Conservation (phyloP, 202 grass and related monocot genomes). For the Carex arenaria region DNA sequence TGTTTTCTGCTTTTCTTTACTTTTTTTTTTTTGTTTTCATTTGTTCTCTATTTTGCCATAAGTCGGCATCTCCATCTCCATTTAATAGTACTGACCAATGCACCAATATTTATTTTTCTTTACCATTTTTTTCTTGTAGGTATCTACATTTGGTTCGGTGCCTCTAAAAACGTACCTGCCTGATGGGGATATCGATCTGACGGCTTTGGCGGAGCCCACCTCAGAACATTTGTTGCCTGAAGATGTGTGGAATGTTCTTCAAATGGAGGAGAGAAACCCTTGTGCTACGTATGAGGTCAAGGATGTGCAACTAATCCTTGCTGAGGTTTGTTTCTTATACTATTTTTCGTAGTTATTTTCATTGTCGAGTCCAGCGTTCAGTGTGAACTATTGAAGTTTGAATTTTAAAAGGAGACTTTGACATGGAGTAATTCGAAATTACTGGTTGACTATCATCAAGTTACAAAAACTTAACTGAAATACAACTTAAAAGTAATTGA, state of each 20-base stretch:
- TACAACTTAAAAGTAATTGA: neutral
- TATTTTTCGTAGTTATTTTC: conserved; percentile 2
- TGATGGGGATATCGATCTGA: conserved; percentile 92
- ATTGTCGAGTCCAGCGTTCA: neutral
- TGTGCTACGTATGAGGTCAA: conserved; percentile 70
- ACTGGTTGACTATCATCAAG: neutral
- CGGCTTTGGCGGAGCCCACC: conserved; percentile 31
- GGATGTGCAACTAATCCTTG: conserved; percentile 75
- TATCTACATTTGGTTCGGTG: conserved; percentile 82
- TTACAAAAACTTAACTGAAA: neutral
- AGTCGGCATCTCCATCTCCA: neutral
- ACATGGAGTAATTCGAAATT: neutral
- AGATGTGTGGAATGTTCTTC: conserved; percentile 44
- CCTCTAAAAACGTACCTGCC: conserved; percentile 94
- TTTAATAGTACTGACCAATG: neutral
- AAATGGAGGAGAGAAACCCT: conserved; percentile 50
- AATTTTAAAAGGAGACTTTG: neutral
- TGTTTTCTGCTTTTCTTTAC: neutral
- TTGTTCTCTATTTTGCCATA: neutral
- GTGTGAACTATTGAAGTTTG: neutral
- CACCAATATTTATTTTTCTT: neutral
- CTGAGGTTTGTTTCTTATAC: conserved; percentile 49
- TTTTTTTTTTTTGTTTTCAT: neutral
- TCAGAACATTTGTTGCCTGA: conserved; percentile 66
- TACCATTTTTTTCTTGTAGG: conserved; percentile 29